These are phyloP conservation scores for Yamadazyma siamensis DNA, from an alignment of 1,139 yeast genomes.

Conservation along the genomic window DNA sequence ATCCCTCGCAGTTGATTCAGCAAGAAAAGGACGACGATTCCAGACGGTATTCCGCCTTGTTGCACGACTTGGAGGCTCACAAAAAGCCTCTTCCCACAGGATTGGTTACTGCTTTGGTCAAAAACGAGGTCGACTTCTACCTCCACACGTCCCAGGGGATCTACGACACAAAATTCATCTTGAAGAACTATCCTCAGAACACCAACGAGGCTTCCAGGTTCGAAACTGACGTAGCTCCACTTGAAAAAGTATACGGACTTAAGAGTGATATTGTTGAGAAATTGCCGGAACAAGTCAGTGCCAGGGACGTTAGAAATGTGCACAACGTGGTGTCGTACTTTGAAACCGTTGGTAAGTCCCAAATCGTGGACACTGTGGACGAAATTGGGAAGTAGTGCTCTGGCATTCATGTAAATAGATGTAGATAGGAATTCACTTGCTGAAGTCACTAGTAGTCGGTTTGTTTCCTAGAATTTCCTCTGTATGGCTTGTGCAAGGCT, in stretches of 20 bases:
- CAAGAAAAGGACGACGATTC: conserved; percentile 39
- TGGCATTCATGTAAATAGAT: conserved; percentile 1
- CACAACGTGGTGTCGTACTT: conserved; percentile 53
- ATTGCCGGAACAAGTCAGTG: conserved; percentile 21
- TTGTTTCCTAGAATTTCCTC: no score
- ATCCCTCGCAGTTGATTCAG: conserved; percentile 43
- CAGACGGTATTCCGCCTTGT: conserved; percentile 38
- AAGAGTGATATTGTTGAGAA: conserved; percentile 25
- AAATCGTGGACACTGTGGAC: conserved; percentile 17
- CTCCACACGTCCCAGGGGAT: conserved; percentile 41
- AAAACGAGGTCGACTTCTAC: conserved; percentile 40
- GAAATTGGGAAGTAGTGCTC: conserved; percentile 10
- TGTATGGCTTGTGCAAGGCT: no score
- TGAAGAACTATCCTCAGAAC: conserved; percentile 54
- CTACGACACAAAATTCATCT: conserved; percentile 42
- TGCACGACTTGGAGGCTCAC: conserved; percentile 35
- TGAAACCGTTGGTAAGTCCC: conserved; percentile 52
- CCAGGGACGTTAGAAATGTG: conserved; percentile 28
- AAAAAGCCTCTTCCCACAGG: conserved; percentile 52
- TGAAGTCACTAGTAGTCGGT: no score
- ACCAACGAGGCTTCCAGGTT: conserved; percentile 63
- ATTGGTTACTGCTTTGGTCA: conserved; percentile 53
- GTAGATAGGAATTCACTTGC: no score
- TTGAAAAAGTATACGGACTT: conserved; percentile 39
- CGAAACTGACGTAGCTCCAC: conserved; percentile 52